Conservation (phyloP, 1,139 yeast genomes). For the Schwanniomyces etchellsii region DNA sequence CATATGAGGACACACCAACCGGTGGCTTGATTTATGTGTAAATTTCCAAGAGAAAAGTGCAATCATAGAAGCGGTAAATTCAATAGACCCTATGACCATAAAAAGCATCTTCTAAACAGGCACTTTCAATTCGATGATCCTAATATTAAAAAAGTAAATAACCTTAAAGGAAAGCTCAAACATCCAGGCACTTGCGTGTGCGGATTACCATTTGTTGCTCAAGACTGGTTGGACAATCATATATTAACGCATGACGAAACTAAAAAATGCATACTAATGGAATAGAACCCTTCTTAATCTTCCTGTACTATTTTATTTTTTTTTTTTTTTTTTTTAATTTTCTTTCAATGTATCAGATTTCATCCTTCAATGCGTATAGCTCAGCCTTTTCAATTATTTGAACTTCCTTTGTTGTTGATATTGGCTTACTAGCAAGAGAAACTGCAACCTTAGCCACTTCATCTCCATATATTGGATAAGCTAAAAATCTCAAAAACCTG, state of each 20-base stretch:
- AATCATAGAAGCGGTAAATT: conserved; percentile 58
- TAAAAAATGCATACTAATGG: conserved; percentile 26
- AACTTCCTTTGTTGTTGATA: conserved; percentile 1
- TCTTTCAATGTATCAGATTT: too few relatives aligned
- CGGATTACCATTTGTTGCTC: conserved; percentile 45
- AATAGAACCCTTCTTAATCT: conserved; percentile 2
- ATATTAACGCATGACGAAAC: conserved; percentile 30
- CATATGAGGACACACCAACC: conserved; percentile 62
- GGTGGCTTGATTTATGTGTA: conserved; percentile 53
- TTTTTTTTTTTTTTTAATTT: too few relatives aligned
- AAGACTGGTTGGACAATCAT: conserved; percentile 55
- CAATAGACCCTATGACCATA: conserved; percentile 66
- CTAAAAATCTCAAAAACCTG: conserved; percentile 24
- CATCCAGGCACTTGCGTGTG: conserved; percentile 55
- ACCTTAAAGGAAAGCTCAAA: conserved; percentile 48
- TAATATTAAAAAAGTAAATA: conserved; percentile 43
- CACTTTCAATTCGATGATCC: conserved; percentile 55
- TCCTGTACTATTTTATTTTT: background rate
- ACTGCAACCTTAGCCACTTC: conserved; percentile 47
- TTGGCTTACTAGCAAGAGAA: conserved; percentile 17
- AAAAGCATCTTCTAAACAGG: conserved; percentile 58
- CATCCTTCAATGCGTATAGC: too few relatives aligned
- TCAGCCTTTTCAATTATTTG: conserved; percentile 1
- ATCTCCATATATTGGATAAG: conserved; percentile 38
- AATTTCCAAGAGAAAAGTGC: conserved; percentile 51